Base-by-base conservation (phyloP, 148 eudicot genomes). In the Persicaria tinctoria region DNA sequence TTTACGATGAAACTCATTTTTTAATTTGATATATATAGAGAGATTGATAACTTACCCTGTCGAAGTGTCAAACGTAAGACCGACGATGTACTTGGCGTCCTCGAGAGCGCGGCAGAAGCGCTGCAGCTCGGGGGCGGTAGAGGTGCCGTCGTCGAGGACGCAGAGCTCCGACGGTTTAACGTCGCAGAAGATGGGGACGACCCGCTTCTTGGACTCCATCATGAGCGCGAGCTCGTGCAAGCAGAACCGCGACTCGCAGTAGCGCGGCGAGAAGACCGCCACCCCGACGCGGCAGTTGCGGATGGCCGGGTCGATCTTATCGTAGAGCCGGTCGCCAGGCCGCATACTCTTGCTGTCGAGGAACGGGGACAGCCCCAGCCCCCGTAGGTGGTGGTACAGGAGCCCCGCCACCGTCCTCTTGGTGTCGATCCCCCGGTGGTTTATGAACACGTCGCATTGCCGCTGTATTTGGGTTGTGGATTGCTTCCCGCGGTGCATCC, bases 121-220 rank as follows among this genome's bases (percentile, higher is more conserved):
- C 17, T 79, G 72, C 51, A 85, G 18, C 14, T 88, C 87, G 32
- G 79, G 45, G 7, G 17, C 10, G 0, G 89, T 51, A 44, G 62
- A 85, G 44, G 73, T 72, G 5, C 84, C 84, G 70, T 77, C 63
- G 7, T 81, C 77, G 20, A 17, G 57, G 44, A 88, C 80, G 7
- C 75, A 76, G 59, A 90, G 89, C 80, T 90, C 92, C 16, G 92
- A 88, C 0, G 96, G 96, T 49, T 88, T 88, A 0, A 90, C 85
- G 14, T 90, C 88, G 49, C 89, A 85, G 76, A 90, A 90, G 27
- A 90, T 79, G 8, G 92, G 96, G 16, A 90, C 74, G 0, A 90
- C 80, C 64, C 73, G 85, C 74, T 87, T 88, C 51, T 82, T 78
- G 38, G 71, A 60, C 77, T 90, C 87, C 79, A 77, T 82, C 82